Evolutionary conservation across 768 basidiomycete species (phyloP).

Genomic region (Agaricus blazei): DNA sequence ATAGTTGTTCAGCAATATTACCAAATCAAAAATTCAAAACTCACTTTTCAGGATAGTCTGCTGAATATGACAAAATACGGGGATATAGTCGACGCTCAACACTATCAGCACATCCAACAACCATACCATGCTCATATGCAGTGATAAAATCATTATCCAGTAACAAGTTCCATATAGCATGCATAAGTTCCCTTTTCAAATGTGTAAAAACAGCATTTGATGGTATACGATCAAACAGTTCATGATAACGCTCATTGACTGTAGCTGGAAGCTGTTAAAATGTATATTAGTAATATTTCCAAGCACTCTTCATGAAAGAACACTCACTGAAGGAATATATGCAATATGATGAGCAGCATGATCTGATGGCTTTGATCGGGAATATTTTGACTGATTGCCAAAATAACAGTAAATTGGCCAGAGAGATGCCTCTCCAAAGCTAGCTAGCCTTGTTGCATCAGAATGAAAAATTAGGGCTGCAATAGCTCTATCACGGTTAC

Average conservation of each 20-base stretch:
- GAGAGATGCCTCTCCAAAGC: no score
- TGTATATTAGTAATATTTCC: no score
- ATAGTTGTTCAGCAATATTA: background rate
- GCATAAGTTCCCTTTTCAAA: slow-evolving; percentile 18
- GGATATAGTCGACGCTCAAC: slow-evolving; percentile 26
- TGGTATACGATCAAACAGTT: background rate
- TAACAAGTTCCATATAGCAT: slow-evolving; percentile 20
- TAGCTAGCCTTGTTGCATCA: no score
- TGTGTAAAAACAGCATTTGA: background rate
- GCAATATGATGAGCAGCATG: slow-evolving; percentile 31
- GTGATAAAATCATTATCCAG: slow-evolving; percentile 28
- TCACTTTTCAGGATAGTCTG: slow-evolving; percentile 39
- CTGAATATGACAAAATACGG: slow-evolving; percentile 28
- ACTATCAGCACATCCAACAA: slow-evolving; percentile 24
- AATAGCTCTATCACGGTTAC: no score
- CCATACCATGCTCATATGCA: slow-evolving; percentile 28
- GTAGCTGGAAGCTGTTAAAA: slow-evolving; percentile 6
- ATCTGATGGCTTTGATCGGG: slow-evolving; percentile 17
- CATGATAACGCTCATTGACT: slow-evolving; percentile 5
- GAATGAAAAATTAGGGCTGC: no score
- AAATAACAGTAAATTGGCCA: slow-evolving; percentile 25
- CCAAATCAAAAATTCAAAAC: slow-evolving; percentile 6
- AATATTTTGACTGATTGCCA: slow-evolving; percentile 35
- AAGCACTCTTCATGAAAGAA: no score
- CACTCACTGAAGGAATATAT: slow-evolving; percentile 30